Percentiles rank a stretch among this genome's conserved stretches.
phyloP scores from a whole-genome alignment of 106 monocot species.

The Dioscorea alata region DNA sequence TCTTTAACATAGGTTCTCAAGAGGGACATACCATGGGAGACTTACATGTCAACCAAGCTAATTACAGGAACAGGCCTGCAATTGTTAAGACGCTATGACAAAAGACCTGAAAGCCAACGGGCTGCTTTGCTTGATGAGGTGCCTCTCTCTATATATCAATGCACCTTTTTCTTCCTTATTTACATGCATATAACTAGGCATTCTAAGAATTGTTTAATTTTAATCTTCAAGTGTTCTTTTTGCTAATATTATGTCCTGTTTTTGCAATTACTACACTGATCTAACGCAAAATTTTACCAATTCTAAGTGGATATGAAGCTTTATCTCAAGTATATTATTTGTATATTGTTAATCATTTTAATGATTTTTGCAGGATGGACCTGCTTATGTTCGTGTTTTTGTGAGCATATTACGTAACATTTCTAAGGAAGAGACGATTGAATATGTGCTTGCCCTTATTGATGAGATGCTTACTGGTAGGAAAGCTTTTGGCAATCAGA shows the following conservation, averaged over 20 bases:
- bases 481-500: not conserved
- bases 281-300: too few relatives aligned
- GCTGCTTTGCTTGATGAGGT: slow-evolving; percentile 90
- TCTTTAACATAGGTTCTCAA: slow-evolving; percentile 55
- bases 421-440: slow-evolving; percentile 84
- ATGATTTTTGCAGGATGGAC: slow-evolving; percentile 59
- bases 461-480: slow-evolving; percentile 91
- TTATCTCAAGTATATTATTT: not conserved
- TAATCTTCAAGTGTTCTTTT: not conserved
- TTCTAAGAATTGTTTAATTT: not conserved
- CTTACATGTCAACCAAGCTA: slow-evolving; percentile 87
- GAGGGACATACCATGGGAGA: slow-evolving; percentile 97
- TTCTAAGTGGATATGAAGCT: too few relatives aligned
- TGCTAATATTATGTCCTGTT: not conserved
- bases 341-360: not conserved
- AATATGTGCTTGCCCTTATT: slow-evolving; percentile 93
- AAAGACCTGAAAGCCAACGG: slow-evolving; percentile 65
- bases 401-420: slow-evolving; percentile 78
- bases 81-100: slow-evolving; percentile 75
- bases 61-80: slow-evolving; percentile 77
- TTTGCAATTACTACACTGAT: not conserved
- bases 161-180: too few relatives aligned
- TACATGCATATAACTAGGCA: too few relatives aligned
- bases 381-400: slow-evolving; percentile 68
- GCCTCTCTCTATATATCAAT: slow-evolving; percentile 8